Conservation (phyloP, 2,329 filamentous ascomycete genomes). For the Pestalotiopsis fici region DNA sequence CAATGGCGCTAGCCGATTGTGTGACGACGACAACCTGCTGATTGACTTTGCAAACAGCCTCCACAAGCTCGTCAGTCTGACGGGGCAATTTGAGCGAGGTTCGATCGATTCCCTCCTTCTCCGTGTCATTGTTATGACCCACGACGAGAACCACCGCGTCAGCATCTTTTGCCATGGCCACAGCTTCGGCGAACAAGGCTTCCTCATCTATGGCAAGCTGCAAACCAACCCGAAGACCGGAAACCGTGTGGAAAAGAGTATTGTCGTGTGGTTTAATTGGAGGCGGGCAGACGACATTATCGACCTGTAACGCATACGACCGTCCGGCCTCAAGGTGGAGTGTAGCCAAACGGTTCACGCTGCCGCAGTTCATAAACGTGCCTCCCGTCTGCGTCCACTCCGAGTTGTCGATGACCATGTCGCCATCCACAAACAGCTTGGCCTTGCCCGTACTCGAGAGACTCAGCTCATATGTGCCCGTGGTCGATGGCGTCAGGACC, state of each 20-base stretch:
- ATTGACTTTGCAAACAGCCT: neutral
- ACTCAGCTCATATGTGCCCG: neutral
- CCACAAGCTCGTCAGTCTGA: neutral
- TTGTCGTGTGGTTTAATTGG: slow-evolving; percentile 19
- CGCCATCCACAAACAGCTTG: neutral
- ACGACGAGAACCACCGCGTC: neutral
- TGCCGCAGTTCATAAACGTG: neutral
- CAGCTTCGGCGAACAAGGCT: neutral
- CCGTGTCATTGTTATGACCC: neutral
- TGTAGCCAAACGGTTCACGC: neutral
- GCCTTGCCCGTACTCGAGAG: neutral
- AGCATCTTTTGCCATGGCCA: neutral
- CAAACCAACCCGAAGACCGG: slow-evolving; percentile 17
- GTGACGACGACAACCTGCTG: neutral
- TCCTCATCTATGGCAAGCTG: neutral
- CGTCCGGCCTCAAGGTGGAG: neutral
- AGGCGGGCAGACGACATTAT: slow-evolving; percentile 18
- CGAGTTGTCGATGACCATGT: neutral
- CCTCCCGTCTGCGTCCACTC: neutral
- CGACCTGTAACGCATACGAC: slow-evolving; percentile 22
- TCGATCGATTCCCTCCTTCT: neutral
- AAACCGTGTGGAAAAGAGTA: slow-evolving; percentile 22
- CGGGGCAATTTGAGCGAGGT: neutral
- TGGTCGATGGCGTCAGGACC: neutral
- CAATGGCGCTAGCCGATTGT: neutral